Base-by-base conservation (phyloP, 2,329 filamentous ascomycete genomes). In the Sporothrix variecibatus region DNA sequence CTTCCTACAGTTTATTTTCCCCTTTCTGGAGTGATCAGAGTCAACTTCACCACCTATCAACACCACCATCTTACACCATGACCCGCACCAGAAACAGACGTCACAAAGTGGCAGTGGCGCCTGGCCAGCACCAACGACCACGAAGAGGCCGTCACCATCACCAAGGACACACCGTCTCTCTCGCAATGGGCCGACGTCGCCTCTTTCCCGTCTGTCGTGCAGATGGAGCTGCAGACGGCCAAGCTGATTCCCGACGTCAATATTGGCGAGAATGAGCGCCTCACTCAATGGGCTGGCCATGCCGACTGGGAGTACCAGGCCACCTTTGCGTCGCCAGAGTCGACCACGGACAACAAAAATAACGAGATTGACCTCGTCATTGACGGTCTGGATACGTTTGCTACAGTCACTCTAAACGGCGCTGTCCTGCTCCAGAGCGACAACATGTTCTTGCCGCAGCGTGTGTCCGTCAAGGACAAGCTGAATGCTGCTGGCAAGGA, bases 301-400 rank as follows among this genome's bases (percentile, higher is more conserved):
- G 88, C 87, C 73, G 84, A 84, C 75, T 95, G 93, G 93, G 84
- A 88, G 40, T 95, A 95, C 82, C 86, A 84, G 76, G 92, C 90
- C 3, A 85, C 81, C 6, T 93, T 95, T 79, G 53, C 82, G 1
- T 83, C 86, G 1, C 88, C 88, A 0, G 73, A 0, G 72, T 78
- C n/a, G n/a, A n/a, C 15, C 1, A 78, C 76, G 23, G 81, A 86
- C 75, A 20, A 26, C 8, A 12, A 86, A 75, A 20, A 26, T 4
- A 12, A 23, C 17, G 23, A 53, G 7, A 11, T 46, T 2, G 62
- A 46, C 0, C 81, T 95, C 49, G 91, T 87, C 0, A 94, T 95
- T 80, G 91, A 94, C 75, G 93, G 93, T 0, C 85, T 96, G 67
- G 93, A 96, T 80, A 95, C 93, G 0, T 94, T 92, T 82, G 93